phyloP scores from a whole-genome alignment of 2,329 filamentous ascomycete species.

The Chalaropsis ovoidea region DNA sequence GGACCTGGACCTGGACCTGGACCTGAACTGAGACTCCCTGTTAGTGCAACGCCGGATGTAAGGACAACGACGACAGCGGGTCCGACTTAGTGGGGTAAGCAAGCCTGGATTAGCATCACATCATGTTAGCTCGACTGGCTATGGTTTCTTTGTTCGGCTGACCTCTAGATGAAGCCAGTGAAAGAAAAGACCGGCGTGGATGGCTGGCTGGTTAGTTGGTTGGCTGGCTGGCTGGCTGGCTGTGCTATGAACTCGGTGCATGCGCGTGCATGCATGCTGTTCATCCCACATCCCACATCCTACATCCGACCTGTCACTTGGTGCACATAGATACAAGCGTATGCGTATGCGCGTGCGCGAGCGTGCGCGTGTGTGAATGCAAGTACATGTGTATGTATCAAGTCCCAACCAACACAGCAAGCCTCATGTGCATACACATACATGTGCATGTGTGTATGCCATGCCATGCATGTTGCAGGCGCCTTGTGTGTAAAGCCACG shows the following conservation, averaged over 20 bases:
- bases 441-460: background rate
- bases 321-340: background rate
- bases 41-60: background rate
- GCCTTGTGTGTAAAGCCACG: background rate
- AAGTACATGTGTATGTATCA: background rate
- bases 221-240: background rate
- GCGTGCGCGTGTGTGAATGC: background rate
- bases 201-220: background rate
- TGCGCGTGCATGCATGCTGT: background rate
- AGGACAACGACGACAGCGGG: background rate
- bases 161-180: background rate
- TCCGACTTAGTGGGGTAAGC: background rate
- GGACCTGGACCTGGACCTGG: too few species aligned
- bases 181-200: background rate
- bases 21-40: background rate
- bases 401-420: background rate
- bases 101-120: background rate
- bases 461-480: background rate
- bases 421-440: background rate
- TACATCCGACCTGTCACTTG: background rate
- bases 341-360: background rate
- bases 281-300: background rate
- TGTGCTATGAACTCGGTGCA: background rate
- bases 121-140: too few species aligned
- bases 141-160: background rate